Evolutionary conservation across 2,329 filamentous ascomycete genomes (phyloP), one percentile per base, ranked within the genome.

Genomic region (Coccinonectria pachysandricola): DNA sequence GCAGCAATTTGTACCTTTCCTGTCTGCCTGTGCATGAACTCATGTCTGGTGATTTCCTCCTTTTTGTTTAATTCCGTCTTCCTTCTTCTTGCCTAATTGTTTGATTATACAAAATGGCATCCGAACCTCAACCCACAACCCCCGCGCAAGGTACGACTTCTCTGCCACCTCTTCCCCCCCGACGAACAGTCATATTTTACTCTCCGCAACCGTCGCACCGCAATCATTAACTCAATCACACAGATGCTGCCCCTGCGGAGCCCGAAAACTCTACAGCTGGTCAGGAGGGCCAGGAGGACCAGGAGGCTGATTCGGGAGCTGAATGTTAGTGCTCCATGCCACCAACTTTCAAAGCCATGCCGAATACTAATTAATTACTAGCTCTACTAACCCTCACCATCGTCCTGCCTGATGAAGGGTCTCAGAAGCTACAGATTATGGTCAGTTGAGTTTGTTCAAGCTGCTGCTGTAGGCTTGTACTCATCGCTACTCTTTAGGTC

Each of bases 391-490:
- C 65, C 34, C 49, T 95, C 48, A 81, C 75, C 35, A 75, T 96
- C 48, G 73, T 80, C 54, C 72, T 95, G 32, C 88, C 88, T 29
- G 79, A 87, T 51, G 72, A 77, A 44, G 45, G 52, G 30, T 75
- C 82, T 8, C 71, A 75, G 45, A 77, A 83, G 57, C 81, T 92
- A 48, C 75, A 87, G 53, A 76, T 95, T 43, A 87, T 85, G 73
- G 86, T 92, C 57, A 59, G 71, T 62, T 29, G 8, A 23, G 22
- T 21, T 27, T 19, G 14, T n/a, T n/a, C n/a, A n/a, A n/a, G n/a
- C n/a, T n/a, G n/a, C n/a, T n/a, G n/a, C n/a, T n/a, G n/a, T n/a
- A n/a, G n/a, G n/a, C n/a, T n/a, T n/a, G n/a, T n/a, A n/a, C n/a
- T n/a, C n/a, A n/a, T n/a, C n/a, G n/a, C n/a, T n/a, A n/a, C n/a